These are phyloP conservation scores for Leccinum aurantiacum DNA, from an alignment of 768 basidiomycete species.

Conservation along the genomic window DNA sequence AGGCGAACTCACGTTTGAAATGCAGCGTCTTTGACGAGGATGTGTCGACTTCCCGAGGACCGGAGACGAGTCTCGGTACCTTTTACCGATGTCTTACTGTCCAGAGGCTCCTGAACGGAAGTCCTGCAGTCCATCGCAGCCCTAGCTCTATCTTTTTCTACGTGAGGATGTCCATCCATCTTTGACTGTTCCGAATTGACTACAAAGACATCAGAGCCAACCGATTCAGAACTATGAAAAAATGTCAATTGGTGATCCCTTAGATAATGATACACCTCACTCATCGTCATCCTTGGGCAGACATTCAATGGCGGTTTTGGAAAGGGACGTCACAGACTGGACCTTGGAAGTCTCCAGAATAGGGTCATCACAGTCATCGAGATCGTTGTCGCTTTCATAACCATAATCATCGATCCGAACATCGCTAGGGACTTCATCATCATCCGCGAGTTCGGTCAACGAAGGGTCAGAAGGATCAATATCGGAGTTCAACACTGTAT, in stretches of 20 bases:
- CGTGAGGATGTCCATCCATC: background rate
- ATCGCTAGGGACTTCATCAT: conserved; percentile 7
- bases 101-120: background rate
- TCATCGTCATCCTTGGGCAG: conserved; percentile 12
- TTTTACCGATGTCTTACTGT: background rate
- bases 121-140: conserved; percentile 1
- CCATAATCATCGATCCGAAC: conserved; percentile 24
- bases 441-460: conserved; percentile 14
- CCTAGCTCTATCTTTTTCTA: background rate
- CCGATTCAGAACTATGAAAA: conserved; percentile 14
- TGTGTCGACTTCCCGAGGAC: conserved; percentile 12
- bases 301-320: background rate
- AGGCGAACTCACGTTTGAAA: conserved; percentile 23
- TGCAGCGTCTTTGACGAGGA: conserved; percentile 26
- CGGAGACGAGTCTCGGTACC: background rate
- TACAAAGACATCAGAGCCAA: conserved; percentile 21
- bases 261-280: background rate
- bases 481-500: conserved; percentile 16
- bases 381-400: conserved; percentile 35
- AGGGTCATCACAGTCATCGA: conserved; percentile 19
- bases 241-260: background rate
- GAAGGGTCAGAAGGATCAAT: conserved; percentile 3
- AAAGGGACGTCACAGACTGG: background rate
- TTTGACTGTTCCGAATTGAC: conserved; percentile 13
- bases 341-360: background rate